Conservation (phyloP, 352 stramenopile species). For the Peronospora belbahrii region DNA sequence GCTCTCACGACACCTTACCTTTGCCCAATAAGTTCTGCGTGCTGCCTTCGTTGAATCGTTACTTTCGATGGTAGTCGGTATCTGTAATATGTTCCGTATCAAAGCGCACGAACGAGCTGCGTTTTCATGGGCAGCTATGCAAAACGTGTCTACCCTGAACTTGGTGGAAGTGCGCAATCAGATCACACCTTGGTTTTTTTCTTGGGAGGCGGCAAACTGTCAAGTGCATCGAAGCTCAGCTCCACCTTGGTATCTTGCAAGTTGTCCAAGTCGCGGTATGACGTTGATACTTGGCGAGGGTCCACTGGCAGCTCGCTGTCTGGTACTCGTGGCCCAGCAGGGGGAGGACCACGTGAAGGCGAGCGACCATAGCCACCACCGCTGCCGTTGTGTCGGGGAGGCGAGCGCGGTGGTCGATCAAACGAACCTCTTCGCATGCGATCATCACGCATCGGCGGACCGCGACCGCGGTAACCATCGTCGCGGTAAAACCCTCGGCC, state of each 20-base stretch:
- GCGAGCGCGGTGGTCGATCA: conserved; percentile 31
- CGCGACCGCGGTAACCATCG: conserved; percentile 48
- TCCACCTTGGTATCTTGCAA: conserved; percentile 79
- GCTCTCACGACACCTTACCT: conserved; percentile 12
- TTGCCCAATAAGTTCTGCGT: conserved; percentile 16
- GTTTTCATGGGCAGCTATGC: conserved; percentile 2
- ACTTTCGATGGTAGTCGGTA: conserved; percentile 15
- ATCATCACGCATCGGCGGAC: conserved; percentile 42
- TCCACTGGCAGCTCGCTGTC: conserved; percentile 70
- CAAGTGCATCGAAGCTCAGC: conserved; percentile 73
- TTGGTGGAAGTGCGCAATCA: conserved; percentile 3
- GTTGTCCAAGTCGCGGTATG: conserved; percentile 80
- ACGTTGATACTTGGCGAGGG: conserved; percentile 72
- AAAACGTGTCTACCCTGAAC: conserved; percentile 6
- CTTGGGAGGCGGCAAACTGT: conserved; percentile 73
- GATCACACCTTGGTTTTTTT: conserved; percentile 77
- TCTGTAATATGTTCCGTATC: conserved; percentile 13
- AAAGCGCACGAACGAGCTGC: conserved; percentile 14
- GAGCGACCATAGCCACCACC: conserved; percentile 25
- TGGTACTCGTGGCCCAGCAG: conserved; percentile 28
- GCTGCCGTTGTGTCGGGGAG: conserved; percentile 23
- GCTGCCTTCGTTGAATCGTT: conserved; percentile 11
- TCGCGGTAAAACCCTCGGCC: conserved; percentile 52
- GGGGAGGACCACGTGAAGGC: conserved; percentile 19
- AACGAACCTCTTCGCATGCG: conserved; percentile 42